These are phyloP conservation scores for Aspergillus bertholletiae DNA, from an alignment of 495 filamentous ascomycete species.

Conservation along the genomic window DNA sequence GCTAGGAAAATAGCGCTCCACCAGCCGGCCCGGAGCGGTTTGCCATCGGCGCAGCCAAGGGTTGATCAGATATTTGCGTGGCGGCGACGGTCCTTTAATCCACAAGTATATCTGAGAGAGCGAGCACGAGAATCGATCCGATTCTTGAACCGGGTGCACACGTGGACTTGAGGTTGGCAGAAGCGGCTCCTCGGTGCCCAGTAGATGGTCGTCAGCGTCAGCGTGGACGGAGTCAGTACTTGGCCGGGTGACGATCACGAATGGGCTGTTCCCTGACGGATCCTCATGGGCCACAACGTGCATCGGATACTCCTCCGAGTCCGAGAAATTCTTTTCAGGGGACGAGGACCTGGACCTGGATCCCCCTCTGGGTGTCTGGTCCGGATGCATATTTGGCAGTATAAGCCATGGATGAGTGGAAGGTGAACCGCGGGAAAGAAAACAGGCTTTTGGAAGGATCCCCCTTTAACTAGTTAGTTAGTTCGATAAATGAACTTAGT, in stretches of 20 bases:
- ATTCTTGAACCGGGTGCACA: not conserved
- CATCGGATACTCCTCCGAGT: conserved; percentile 13
- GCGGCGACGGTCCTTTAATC: conserved; percentile 54
- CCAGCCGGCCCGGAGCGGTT: conserved; percentile 54
- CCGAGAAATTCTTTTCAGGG: conserved; percentile 12
- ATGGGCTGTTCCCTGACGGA: conserved; percentile 13
- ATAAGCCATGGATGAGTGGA: conserved; percentile 5
- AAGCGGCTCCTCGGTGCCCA: conserved; percentile 19
- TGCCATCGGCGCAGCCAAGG: conserved; percentile 62
- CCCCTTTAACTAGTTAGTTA: too few species aligned
- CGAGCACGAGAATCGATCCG: conserved; percentile 25
- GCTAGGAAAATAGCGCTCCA: conserved; percentile 56
- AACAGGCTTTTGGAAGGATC: not conserved
- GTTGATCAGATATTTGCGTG: conserved; percentile 57
- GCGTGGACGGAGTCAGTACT: conserved; percentile 17
- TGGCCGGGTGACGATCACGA: conserved; percentile 8
- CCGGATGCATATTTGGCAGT: conserved; percentile 10
- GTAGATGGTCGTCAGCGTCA: conserved; percentile 5
- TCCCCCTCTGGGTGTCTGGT: conserved; percentile 1
- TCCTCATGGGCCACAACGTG: conserved; percentile 6
- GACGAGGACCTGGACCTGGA: conserved; percentile 17
- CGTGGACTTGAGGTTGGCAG: conserved; percentile 17
- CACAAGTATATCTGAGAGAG: conserved; percentile 21
- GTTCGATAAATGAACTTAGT: not conserved
- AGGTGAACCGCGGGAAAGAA: not conserved